Conservation (phyloP, 2,329 filamentous ascomycete species). For the Epichloe sylvatica region DNA sequence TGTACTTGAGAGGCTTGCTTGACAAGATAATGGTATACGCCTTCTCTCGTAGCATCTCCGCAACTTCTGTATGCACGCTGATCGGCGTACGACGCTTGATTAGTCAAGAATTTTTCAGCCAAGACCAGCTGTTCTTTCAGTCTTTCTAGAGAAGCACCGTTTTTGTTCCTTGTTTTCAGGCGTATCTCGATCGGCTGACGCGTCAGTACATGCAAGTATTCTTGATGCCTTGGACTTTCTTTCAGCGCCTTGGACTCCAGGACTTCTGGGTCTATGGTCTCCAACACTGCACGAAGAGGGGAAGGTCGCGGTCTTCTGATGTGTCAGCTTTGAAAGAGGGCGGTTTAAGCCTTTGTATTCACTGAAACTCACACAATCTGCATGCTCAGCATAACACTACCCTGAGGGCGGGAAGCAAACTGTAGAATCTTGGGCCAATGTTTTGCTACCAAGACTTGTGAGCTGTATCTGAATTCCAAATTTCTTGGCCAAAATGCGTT, state of each 20-base stretch:
- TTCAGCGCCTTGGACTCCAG: background rate
- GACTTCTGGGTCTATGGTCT: background rate
- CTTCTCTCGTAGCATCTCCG: conserved; percentile 9
- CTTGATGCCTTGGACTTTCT: background rate
- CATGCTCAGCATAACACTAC: conserved; percentile 13
- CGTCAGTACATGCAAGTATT: conserved; percentile 12
- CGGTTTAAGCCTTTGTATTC: background rate
- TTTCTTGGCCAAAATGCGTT: conserved; percentile 27
- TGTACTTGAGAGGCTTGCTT: conserved; percentile 11
- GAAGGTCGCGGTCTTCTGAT: background rate
- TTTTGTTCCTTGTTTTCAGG: background rate
- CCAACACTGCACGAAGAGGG: background rate
- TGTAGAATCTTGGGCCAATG: conserved; percentile 19
- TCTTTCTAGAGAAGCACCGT: conserved; percentile 2
- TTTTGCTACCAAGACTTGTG: conserved; percentile 14
- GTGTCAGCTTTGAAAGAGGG: background rate
- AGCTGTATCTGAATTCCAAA: conserved; percentile 23
- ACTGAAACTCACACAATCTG: conserved; percentile 9
- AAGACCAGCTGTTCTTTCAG: conserved; percentile 13
- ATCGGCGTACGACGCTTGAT: conserved; percentile 14
- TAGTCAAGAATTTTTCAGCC: conserved; percentile 15
- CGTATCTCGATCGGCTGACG: conserved; percentile 6
- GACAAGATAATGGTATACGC: conserved; percentile 13
- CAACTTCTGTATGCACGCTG: conserved; percentile 18
- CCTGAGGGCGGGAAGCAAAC: conserved; percentile 11